Base-by-base conservation (phyloP, 2,329 filamentous ascomycete genomes). In the Alternaria incomplexa region DNA sequence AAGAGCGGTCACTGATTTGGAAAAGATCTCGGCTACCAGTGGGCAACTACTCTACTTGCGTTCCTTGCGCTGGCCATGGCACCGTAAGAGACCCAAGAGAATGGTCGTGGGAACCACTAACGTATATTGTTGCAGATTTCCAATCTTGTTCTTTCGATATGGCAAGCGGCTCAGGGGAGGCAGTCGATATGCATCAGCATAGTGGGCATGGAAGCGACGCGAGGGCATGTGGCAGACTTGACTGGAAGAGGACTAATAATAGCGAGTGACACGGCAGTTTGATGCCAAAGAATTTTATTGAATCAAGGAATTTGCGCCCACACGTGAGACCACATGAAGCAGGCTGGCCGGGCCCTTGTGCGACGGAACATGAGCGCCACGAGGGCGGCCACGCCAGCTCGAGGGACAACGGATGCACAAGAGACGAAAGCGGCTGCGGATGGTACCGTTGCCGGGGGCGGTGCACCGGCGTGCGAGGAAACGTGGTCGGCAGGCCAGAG, bases 51-150 rank as follows among this genome's bases (percentile, higher is more conserved):
- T 20, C 56, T 85, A 60, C 79, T 85, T 44, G 81, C 77, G 55
- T 85, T 85, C 73, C 75, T 85, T 63, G 81, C 83, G 17, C 77
- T 85, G 36, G 82, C 80, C 17, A 83, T 85, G 82, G 80, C 81
- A 61, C 83, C 83, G 75, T 82, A 77, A 78, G 79, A 22, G 15
- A 59, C 65, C 70, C 78, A 62, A 46, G 40, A 62, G 48, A 62
- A 44, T 62, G 76, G 76, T 68, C 59, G 58, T 64, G 69, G 65
- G 68, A 69, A 55, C 69, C 62, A 74, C 77, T 80, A 79, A 80
- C 68, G 63, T 64, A 67, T 55, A 43, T 65, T 70, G 63, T 61
- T 23, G 67, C 80, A 80, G 80, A 57, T 81, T 81, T 67, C 79
- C 79, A 56, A 81, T 82, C 65, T 68, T 85, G 54, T 85, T 85